Conservation (phyloP, 1,284 basidiomycete species). For the Rhodotorula sp. region DNA sequence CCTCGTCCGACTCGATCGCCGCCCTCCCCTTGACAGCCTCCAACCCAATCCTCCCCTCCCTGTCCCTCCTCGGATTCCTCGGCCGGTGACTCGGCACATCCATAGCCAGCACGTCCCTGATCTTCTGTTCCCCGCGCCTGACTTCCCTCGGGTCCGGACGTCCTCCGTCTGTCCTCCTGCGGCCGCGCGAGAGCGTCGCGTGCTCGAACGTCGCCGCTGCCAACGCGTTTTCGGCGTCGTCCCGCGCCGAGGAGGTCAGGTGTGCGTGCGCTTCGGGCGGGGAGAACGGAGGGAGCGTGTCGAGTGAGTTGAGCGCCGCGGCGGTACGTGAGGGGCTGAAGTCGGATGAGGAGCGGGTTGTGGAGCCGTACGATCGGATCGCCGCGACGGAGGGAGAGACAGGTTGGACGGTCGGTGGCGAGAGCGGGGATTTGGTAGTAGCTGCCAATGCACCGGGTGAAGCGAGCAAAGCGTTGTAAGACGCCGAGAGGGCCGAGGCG, state of each 20-base stretch:
- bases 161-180: neutral
- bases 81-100: constrained; percentile 40
- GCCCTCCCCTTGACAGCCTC: neutral
- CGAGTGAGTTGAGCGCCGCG: neutral
- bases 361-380: neutral
- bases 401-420: neutral
- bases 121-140: constrained; percentile 26
- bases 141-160: constrained; percentile 16
- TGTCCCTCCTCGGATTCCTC: neutral
- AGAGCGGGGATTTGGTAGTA: neutral
- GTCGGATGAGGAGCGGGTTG: neutral
- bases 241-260: neutral
- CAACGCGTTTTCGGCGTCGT: constrained; percentile 2
- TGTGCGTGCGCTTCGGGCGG: constrained; percentile 1
- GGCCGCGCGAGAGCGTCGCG: neutral
- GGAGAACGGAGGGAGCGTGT: constrained; percentile 11
- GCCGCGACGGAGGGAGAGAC: neutral
- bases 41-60: neutral
- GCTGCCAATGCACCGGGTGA: neutral
- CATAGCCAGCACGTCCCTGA: constrained; percentile 39
- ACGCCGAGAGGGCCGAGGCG: constrained; percentile 29
- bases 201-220: constrained; percentile 1
- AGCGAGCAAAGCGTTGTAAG: constrained; percentile 34
- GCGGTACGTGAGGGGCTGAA: neutral
- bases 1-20: neutral